Percentiles rank a stretch among this genome's conserved stretches.
Conservation (phyloP, 345 rosid species). For the Melaleuca quinquenervia region DNA sequence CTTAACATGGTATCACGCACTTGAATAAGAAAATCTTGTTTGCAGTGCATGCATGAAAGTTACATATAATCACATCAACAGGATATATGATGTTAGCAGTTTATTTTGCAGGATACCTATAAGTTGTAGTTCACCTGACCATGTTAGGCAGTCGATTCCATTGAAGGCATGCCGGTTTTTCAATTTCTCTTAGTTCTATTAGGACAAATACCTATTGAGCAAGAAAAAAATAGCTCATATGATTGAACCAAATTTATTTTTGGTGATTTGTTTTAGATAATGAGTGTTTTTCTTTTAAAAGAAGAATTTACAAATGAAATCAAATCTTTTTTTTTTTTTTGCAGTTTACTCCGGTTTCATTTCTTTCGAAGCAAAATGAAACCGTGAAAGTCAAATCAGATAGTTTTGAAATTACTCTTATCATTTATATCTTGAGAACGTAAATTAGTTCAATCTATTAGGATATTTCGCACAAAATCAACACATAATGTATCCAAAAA, state of each 20-base stretch:
- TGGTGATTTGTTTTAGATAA: too few relatives aligned
- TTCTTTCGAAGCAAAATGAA: neutral
- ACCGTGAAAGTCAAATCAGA: neutral
- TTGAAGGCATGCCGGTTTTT: neutral
- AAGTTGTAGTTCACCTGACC: neutral
- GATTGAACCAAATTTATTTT: too few relatives aligned
- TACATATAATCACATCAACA: neutral
- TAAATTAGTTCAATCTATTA: neutral
- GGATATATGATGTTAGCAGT: neutral
- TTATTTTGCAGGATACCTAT: neutral
- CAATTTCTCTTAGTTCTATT: neutral
- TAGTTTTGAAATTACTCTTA: neutral
- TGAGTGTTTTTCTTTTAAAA: too few relatives aligned
- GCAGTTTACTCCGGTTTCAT: neutral
- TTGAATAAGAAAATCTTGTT: neutral
- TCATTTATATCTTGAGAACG: neutral
- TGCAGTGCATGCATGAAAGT: neutral
- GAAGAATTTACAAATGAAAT: neutral
- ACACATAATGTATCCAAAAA: neutral
- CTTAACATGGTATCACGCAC: neutral
- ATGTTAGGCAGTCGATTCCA: rapidly evolving
- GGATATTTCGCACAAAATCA: neutral
- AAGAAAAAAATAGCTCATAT: neutral
- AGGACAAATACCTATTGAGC: neutral
- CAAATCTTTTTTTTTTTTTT: neutral